phyloP scores from a whole-genome alignment of 257 asterid species.

The Lantana camara region DNA sequence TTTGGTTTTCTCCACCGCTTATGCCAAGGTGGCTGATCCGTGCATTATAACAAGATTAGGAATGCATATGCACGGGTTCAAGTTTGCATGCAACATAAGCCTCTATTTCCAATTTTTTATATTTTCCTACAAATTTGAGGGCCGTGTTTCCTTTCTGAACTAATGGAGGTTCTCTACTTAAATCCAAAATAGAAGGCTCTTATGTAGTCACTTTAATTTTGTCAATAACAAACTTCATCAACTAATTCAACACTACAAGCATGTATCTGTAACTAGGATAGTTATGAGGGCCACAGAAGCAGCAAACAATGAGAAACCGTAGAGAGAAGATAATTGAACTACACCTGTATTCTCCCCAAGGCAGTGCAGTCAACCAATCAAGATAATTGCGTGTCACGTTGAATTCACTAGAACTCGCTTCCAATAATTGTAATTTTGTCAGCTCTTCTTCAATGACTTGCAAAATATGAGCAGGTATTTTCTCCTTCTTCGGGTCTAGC shows the following conservation, averaged over 20 bases:
- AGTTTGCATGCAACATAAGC: too few species aligned
- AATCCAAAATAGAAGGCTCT: too few species aligned
- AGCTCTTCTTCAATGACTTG: conserved; percentile 99
- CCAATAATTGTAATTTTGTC: conserved; percentile 82
- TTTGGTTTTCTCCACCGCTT: not conserved
- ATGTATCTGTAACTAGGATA: conserved; percentile 15
- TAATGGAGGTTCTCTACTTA: not conserved
- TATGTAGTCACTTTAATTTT: not conserved
- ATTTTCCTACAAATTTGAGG: too few species aligned
- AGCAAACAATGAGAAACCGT: not conserved
- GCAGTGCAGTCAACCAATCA: conserved; percentile 98
- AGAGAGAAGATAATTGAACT: conserved; percentile 19
- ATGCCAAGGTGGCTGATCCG: not conserved
- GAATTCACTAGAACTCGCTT: conserved; percentile 99
- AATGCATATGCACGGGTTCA: not conserved
- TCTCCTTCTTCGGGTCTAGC: conserved; percentile 88
- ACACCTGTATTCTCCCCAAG: conserved; percentile 99
- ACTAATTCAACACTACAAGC: conserved; percentile 7
- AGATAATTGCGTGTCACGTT: conserved; percentile 97
- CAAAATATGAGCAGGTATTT: conserved; percentile 87
- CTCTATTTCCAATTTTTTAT: too few species aligned
- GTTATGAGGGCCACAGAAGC: not conserved
- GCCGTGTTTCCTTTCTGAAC: not conserved
- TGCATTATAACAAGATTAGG: not conserved
- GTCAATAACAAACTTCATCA: not conserved